Evolutionary conservation across 192 early-diverging fungal species (phyloP).

Genomic region (Spizellomyces sp.): DNA sequence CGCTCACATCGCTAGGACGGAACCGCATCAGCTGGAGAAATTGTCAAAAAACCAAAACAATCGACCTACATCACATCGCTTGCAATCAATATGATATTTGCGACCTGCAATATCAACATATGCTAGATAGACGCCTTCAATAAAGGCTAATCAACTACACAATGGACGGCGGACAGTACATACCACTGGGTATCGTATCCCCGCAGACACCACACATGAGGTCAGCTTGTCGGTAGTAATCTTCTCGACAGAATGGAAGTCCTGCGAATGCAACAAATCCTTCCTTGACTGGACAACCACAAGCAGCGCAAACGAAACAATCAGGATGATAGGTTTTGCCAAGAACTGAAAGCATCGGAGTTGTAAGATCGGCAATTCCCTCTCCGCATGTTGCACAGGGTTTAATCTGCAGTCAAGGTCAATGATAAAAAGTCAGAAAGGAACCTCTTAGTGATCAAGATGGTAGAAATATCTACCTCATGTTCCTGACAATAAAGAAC

Average conservation of each 20-base stretch:
- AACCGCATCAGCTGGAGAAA: not conserved
- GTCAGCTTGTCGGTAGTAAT: slow-evolving; percentile 18
- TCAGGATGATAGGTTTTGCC: slow-evolving; percentile 15
- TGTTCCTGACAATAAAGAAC: slow-evolving; percentile 10
- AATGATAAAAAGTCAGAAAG: not conserved
- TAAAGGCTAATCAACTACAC: not conserved
- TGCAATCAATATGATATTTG: slow-evolving; percentile 34
- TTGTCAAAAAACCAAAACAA: not conserved
- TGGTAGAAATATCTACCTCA: not conserved
- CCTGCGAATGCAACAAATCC: slow-evolving; percentile 11
- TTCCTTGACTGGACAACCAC: slow-evolving; percentile 12
- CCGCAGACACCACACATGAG: slow-evolving; percentile 32
- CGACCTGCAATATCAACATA: slow-evolving; percentile 29
- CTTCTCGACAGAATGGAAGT: slow-evolving; percentile 14
- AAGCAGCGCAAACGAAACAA: slow-evolving; percentile 28
- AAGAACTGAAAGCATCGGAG: not conserved
- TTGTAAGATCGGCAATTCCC: not conserved
- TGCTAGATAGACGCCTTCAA: not conserved
- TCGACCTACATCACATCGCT: slow-evolving; percentile 30
- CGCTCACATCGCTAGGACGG: slow-evolving; percentile 10
- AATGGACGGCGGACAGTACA: not conserved
- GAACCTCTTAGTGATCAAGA: not conserved
- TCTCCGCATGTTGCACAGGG: slow-evolving; percentile 2
- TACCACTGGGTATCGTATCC: slow-evolving; percentile 15
- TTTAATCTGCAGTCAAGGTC: not conserved